A percentile compares a stretch with the other conserved stretches of the same genome.
These are phyloP conservation scores for Paramecium tetraurelia DNA, from an alignment of 73 alveolate species.

Conservation along the genomic window DNA sequence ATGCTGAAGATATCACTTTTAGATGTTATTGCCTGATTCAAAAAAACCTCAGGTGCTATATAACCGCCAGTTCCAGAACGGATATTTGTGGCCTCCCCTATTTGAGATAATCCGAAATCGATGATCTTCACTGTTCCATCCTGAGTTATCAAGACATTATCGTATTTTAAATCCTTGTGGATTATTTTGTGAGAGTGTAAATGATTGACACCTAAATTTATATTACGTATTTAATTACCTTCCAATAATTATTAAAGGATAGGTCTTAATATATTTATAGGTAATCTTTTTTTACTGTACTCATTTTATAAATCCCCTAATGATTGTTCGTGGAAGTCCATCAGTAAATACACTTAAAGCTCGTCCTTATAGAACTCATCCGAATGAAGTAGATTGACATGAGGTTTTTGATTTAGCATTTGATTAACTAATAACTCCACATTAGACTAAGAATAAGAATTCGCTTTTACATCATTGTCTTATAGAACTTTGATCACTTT, in stretches of 20 bases:
- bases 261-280: neutral
- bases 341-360: neutral
- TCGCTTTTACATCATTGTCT: neutral
- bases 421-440: neutral
- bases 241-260: neutral
- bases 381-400: neutral
- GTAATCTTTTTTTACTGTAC: neutral
- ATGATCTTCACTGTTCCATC: neutral
- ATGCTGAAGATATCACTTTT: constrained; percentile 58
- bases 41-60: constrained; percentile 45
- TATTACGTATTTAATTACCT: neutral
- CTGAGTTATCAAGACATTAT: neutral
- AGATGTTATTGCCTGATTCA: neutral
- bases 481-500: neutral
- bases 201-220: neutral
- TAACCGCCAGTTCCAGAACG: constrained; percentile 45
- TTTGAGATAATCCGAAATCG: neutral
- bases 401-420: neutral
- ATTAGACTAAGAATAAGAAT: neutral
- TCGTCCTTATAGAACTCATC: neutral
- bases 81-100: neutral
- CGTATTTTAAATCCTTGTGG: neutral
- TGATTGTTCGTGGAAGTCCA: neutral
- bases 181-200: neutral
- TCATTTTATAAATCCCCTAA: neutral